Evolutionary conservation across 257 asterid species (phyloP).

Genomic region (Salvia miltiorrhiza): DNA sequence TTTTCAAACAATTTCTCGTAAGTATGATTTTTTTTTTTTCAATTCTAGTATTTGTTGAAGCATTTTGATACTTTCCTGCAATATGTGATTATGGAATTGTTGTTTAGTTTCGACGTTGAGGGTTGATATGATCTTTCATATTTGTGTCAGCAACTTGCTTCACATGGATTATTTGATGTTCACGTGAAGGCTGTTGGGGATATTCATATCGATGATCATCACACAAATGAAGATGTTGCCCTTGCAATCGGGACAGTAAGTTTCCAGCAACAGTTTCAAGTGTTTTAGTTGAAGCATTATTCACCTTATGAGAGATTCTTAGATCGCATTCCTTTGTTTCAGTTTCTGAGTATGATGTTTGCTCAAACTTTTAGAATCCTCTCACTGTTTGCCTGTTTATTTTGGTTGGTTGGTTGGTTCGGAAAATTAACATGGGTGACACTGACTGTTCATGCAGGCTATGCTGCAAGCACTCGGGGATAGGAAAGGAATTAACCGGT

Average conservation of each 20-base stretch:
- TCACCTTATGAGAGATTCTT: background rate
- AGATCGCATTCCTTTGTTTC: background rate
- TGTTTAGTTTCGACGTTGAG: background rate
- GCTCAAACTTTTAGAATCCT: background rate
- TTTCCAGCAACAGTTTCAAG: background rate
- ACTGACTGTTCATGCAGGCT: constrained; percentile 46
- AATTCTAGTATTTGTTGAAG: background rate
- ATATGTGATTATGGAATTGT: background rate
- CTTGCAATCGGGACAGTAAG: constrained; percentile 88
- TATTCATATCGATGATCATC: constrained; percentile 93
- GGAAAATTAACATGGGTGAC: background rate
- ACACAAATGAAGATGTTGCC: constrained; percentile 89
- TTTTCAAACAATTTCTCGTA: background rate
- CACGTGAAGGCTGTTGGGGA: constrained; percentile 86
- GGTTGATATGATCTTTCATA: constrained; percentile 11
- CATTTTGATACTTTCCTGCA: background rate
- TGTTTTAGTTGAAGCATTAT: background rate
- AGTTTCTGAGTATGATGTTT: background rate
- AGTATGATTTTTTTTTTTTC: background rate
- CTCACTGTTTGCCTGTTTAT: background rate
- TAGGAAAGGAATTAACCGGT: constrained; percentile 87
- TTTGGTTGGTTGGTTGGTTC: constrained; percentile 8
- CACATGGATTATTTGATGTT: constrained; percentile 84
- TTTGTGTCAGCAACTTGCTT: constrained; percentile 78
- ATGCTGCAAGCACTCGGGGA: constrained; percentile 92